Evolutionary conservation across 164 flowering plant species (phyloP), one percentile per base, ranked within the genome.

Genomic region (Hamamelis virginiana): DNA sequence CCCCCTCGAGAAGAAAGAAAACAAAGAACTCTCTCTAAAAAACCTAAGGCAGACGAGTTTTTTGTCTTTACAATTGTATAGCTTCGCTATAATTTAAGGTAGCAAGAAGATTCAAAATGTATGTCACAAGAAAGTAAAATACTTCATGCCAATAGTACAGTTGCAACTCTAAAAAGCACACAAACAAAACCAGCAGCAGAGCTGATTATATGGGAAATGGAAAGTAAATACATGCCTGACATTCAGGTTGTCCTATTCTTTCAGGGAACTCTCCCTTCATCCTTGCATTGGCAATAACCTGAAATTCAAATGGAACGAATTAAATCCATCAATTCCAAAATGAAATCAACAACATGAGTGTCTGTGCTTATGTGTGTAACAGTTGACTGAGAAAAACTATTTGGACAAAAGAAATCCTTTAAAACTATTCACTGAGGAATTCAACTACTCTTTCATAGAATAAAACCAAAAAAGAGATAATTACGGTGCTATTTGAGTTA

Each of bases 231-330:
- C 87, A 73, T 85, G 82, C 99, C 98, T 92, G 96, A 65, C 99
- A 95, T 82, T 95, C 99, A 56, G 93, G 98, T 68, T 94, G 97
- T 62, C 98, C 98, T 48, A 84, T 51, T 81, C 98, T 87, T 83
- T 92, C 98, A 38, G 99, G 99, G 75, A 81, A 92, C 60, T 89
- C 97, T 52, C 98, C 98, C 66, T 82, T 95, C 82, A 90, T 88
- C 76, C 89, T 82, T 71, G 94, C 92, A 66, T 93, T 83, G 47
- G 90, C 99, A 78, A 91, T 85, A 66, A 91, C 97, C 99, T 95
- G 79, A 21, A 75, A 78, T 16, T 44, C 22, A 74, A 67, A n/a
- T 76, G 14, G 27, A 62, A 22, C 26, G 45, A 52, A 44, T 45
- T 58, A 45, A 28, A 67, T 57, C 65, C 48, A 76, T 64, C 66